Evolutionary conservation across 768 basidiomycete species (phyloP), one percentile per base, ranked within the genome.

Genomic region (Exidia glandulosa): DNA sequence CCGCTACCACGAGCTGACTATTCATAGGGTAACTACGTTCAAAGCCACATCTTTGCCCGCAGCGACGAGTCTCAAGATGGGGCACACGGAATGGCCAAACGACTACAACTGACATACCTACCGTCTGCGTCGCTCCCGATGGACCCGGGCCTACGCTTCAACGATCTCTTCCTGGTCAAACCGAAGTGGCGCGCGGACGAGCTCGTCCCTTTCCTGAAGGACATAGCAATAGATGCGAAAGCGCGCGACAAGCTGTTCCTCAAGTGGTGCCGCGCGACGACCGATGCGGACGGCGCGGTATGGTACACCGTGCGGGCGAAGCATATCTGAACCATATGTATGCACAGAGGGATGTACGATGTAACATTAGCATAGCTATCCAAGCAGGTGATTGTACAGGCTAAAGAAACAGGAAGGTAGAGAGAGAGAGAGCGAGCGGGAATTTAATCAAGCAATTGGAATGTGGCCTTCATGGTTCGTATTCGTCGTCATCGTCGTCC

Each of bases 231-330:
- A n/a, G 85, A 90, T 67, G 73, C 76, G 7, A 95, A 96, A 71
- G 91, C 91, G 67, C 78, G 89, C 41, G 94, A 98, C 69, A 92
- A 86, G 69, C 69, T 95, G 63, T 73, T 96, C 37, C 80, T 91
- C 47, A 97, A 93, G 73, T 90, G 87, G 67, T 90, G 90, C 34
- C 77, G 94, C 52, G 81, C 88, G 2, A 79, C 85, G 47, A 89
- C 86, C 57, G 86, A 88, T 57, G 67, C 77, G 0, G 76, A 81
- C 12, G 87, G 86, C 0, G 70, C 81, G 34, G 63, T 67, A 30
- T 88, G 83, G 80, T 95, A 92, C 70, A 88, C 86, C 1, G 79
- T 87, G 1, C 75, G 88, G 63, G 80, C 59, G 19, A 58, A 55
- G 27, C 63, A 60, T 19, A 57, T 34, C n/a, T 45, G 32, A 32